Conservation (phyloP, 805 yeast genomes). For the Zygosaccharomyces bisporus region DNA sequence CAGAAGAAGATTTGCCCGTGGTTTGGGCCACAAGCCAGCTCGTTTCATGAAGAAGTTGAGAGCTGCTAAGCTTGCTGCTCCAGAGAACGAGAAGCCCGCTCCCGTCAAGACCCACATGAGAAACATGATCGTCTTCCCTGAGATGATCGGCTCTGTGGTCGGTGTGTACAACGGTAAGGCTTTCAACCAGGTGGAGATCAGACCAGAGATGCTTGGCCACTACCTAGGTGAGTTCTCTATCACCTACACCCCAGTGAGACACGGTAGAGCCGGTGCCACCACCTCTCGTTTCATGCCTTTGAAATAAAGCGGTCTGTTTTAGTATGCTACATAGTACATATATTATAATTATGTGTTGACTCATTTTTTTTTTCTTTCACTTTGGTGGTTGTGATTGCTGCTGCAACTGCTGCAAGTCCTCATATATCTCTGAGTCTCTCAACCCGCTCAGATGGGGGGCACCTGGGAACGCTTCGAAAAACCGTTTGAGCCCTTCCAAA, state of each 20-base stretch:
- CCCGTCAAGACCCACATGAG: conserved; percentile 98
- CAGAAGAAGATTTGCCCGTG: conserved; percentile 99
- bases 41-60: conserved; percentile 96
- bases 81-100: conserved; percentile 94
- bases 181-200: conserved; percentile 98
- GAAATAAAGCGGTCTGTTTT: conserved; percentile 38
- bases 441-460: conserved; percentile 69
- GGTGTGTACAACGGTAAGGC: conserved; percentile 99
- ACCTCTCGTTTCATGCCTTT: conserved; percentile 75
- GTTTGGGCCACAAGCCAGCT: conserved; percentile 91
- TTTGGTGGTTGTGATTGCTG: conserved; percentile 3
- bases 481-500: conserved; percentile 60
- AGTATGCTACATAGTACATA: conserved; percentile 7
- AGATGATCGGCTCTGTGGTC: conserved; percentile 98
- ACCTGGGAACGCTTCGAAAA: conserved; percentile 70
- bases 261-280: conserved; percentile 94
- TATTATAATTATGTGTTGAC: conserved; percentile 7
- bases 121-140: conserved; percentile 98
- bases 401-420: conserved; percentile 49
- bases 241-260: conserved; percentile 99
- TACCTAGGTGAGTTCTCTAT: conserved; percentile 99
- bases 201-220: conserved; percentile 99
- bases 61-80: conserved; percentile 90
- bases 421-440: conserved; percentile 64
- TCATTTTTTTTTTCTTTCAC: conserved; percentile 1